phyloP scores from a whole-genome alignment of 2,329 filamentous ascomycete species.

The Neonectria neomacrospora region DNA sequence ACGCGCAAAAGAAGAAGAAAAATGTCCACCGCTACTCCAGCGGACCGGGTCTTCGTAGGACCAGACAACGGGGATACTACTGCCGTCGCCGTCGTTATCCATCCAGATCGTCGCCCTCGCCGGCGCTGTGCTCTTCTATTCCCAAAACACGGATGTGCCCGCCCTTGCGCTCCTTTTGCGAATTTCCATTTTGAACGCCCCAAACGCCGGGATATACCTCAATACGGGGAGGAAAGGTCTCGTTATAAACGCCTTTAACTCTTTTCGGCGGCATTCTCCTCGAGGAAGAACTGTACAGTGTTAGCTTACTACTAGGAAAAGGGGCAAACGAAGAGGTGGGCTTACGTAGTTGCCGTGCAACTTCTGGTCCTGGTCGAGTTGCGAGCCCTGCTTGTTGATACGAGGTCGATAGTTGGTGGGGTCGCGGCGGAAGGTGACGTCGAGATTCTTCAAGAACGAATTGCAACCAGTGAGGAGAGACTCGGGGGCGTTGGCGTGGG shows the following conservation, averaged over 20 bases:
- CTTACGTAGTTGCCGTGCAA: constrained; percentile 87
- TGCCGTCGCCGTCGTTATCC: constrained; percentile 68
- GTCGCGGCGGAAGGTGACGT: constrained; percentile 98
- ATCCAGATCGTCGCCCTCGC: constrained; percentile 75
- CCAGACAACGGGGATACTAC: constrained; percentile 74
- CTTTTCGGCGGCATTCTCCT: constrained; percentile 70
- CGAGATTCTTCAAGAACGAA: constrained; percentile 92
- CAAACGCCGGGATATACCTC: constrained; percentile 58
- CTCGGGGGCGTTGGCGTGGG: constrained; percentile 90
- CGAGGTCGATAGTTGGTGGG: constrained; percentile 95
- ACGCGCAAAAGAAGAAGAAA: constrained; percentile 21
- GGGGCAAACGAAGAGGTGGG: background rate
- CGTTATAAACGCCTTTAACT: constrained; percentile 59
- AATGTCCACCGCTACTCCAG: constrained; percentile 12
- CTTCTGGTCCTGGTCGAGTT: constrained; percentile 99
- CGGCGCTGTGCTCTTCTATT: constrained; percentile 61
- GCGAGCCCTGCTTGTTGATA: constrained; percentile 97
- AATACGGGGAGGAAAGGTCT: constrained; percentile 47
- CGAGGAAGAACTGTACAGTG: constrained; percentile 85
- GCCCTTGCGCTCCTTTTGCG: constrained; percentile 44
- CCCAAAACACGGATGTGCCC: constrained; percentile 47
- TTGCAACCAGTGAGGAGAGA: constrained; percentile 96
- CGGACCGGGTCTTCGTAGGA: constrained; percentile 56
- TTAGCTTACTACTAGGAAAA: constrained; percentile 28
- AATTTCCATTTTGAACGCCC: constrained; percentile 61